Evolutionary conservation across 495 filamentous ascomycete species (phyloP), one percentile per base, ranked within the genome.

Genomic region (Annulohypoxylon nitens): DNA sequence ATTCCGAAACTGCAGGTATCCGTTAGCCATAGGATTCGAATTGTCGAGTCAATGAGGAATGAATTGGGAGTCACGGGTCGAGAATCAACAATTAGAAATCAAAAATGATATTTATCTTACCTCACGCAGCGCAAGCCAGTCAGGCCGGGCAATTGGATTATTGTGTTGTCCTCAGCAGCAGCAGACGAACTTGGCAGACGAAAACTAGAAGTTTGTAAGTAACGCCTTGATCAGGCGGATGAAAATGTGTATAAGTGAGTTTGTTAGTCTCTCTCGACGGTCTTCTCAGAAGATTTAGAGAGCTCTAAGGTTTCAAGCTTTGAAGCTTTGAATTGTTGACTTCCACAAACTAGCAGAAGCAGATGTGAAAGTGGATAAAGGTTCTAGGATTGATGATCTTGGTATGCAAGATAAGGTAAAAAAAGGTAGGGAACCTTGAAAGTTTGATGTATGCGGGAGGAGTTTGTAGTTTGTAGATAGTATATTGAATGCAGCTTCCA

Each of bases 91-190:
- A 33, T 34, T 10, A 16, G 8, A 6, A 23, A 18, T 23, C 20
- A 58, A 26, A 41, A 57, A 70, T 12, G 58, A 50, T 33, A 20
- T 20, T 58, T 33, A 39, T 61, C 84, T 69, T 80, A 92, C 90
- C 88, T 92, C 90, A 89, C 89, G 89, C 90, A 92, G 90, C 86
- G 86, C 88, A 90, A 90, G 88, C 88, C 86, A 86, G 83, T 83
- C 87, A 86, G 73, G 87, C 88, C 88, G 89, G 90, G 90, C 89
- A 78, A 73, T 70, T 75, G 34, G 59, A 36, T 30, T 76, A 58
- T 76, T 75, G 76, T 37, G 73, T 81, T 73, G 78, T 82, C 75
- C 79, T 84, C 84, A 85, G 83, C 78, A 81, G 75, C 73, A 76
- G 75, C 57, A 65, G 65, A 67, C 74, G 75, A 82, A 79, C 79